Percentiles rank a stretch among this genome's conserved stretches.
phyloP scores from a whole-genome alignment of 2,329 filamentous ascomycete species.

The Epichloe gansuensis region DNA sequence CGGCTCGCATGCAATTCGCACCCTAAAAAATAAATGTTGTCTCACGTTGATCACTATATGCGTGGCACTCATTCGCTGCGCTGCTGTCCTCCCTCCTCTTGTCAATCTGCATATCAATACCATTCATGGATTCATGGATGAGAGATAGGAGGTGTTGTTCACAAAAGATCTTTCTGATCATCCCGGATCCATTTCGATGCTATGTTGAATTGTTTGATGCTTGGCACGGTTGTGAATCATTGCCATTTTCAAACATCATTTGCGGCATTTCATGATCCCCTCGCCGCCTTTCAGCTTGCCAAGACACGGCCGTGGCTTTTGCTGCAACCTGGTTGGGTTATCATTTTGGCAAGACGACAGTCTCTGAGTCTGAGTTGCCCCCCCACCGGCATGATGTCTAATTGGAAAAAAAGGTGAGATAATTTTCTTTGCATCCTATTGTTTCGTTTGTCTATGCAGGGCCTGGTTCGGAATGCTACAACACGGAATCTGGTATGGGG shows the following conservation, averaged over 20 bases:
- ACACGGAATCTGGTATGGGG: too few species aligned
- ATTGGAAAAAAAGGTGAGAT: slow-evolving; percentile 59
- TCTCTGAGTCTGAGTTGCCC: too few species aligned
- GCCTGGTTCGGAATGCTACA: too few species aligned
- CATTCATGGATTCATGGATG: not conserved
- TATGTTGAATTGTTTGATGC: not conserved
- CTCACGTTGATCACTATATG: too few species aligned
- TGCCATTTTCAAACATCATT: not conserved
- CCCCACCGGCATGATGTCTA: too few species aligned
- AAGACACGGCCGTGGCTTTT: not conserved
- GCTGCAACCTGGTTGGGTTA: not conserved
- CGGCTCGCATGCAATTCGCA: too few species aligned
- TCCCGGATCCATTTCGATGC: not conserved
- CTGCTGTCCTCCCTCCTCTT: not conserved
- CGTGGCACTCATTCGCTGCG: too few species aligned
- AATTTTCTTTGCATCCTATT: too few species aligned
- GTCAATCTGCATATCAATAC: not conserved
- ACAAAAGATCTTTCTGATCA: not conserved
- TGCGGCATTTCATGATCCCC: slow-evolving; percentile 4
- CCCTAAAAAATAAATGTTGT: too few species aligned
- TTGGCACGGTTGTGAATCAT: not conserved
- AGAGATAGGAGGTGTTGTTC: not conserved
- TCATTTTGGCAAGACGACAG: slow-evolving; percentile 24
- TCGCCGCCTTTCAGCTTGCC: not conserved
- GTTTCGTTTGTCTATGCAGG: too few species aligned